Conservation (phyloP, 2,329 filamentous ascomycete genomes). For the Colletotrichum falcatum region DNA sequence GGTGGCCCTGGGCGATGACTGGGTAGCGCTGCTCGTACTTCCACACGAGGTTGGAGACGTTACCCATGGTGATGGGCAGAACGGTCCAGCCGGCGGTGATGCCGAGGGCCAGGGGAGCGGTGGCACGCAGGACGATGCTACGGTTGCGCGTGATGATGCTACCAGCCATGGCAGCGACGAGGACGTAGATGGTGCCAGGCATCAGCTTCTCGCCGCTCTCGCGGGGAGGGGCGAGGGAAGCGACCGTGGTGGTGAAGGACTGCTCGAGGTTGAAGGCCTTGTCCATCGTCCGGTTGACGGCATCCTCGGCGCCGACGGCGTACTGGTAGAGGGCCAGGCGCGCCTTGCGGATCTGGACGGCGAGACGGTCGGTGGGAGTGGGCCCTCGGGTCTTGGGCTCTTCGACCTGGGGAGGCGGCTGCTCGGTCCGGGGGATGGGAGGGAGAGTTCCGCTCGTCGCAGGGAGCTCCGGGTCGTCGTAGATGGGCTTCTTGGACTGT, state of each 20-base stretch:
- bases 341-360: slow-evolving; percentile 81
- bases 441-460: slow-evolving; percentile 50
- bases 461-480: slow-evolving; percentile 74
- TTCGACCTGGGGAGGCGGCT: slow-evolving; percentile 45
- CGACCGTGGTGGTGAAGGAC: slow-evolving; percentile 89
- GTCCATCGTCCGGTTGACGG: slow-evolving; percentile 85
- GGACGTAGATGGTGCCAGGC: slow-evolving; percentile 90
- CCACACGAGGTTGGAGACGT: slow-evolving; percentile 89
- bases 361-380: slow-evolving; percentile 90
- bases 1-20: slow-evolving; percentile 83
- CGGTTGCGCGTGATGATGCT: slow-evolving; percentile 91
- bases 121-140: slow-evolving; percentile 82
- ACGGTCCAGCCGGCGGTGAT: slow-evolving; percentile 86
- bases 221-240: slow-evolving; percentile 86
- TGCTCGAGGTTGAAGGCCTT: slow-evolving; percentile 86
- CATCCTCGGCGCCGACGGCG: slow-evolving; percentile 80
- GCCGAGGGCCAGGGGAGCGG: slow-evolving; percentile 83
- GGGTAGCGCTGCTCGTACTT: slow-evolving; percentile 93
- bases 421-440: slow-evolving; percentile 49
- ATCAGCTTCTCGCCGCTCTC: slow-evolving; percentile 90
- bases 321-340: slow-evolving; percentile 85
- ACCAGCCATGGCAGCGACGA: slow-evolving; percentile 94
- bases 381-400: slow-evolving; percentile 60
- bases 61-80: slow-evolving; percentile 89
- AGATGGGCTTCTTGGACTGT: slow-evolving; percentile 78